phyloP scores from a whole-genome alignment of 495 filamentous ascomycete species.

The Aspergillus ellipticus region DNA sequence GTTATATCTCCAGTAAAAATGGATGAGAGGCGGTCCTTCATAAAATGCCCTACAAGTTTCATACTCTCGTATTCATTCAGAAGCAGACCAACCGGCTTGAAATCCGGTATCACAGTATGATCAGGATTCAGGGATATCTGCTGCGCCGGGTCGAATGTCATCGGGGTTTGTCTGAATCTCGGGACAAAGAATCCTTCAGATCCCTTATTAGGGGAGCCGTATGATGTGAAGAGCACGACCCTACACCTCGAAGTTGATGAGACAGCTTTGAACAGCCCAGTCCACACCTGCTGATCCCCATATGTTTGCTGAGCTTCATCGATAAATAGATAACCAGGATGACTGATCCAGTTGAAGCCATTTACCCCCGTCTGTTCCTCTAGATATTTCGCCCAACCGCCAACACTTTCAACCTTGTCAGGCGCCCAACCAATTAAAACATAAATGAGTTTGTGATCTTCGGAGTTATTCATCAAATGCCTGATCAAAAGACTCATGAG shows the following conservation, averaged over 20 bases:
- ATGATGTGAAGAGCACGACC: slow-evolving; percentile 18
- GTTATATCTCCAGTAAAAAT: slow-evolving; percentile 14
- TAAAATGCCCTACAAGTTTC: slow-evolving; percentile 11
- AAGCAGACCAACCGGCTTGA: slow-evolving; percentile 15
- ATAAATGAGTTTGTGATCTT: no score
- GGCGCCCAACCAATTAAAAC: no score
- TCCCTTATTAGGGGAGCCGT: slow-evolving; percentile 14
- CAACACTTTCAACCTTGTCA: no score
- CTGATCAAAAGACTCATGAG: no score
- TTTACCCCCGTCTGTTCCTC: neutral
- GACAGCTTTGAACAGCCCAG: slow-evolving; percentile 16
- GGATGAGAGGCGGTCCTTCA: slow-evolving; percentile 4
- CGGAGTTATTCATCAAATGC: no score
- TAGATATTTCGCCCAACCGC: no score
- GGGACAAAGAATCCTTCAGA: neutral
- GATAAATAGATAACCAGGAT: slow-evolving; percentile 14
- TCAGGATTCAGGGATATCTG: no score
- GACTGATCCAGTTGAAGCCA: slow-evolving; percentile 8
- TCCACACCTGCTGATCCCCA: slow-evolving; percentile 12
- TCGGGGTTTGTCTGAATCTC: slow-evolving; percentile 8
- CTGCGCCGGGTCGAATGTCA: slow-evolving; percentile 9
- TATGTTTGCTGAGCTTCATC: slow-evolving; percentile 17
- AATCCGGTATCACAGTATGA: no score
- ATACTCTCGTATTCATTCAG: slow-evolving; percentile 13
- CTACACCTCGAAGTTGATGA: neutral